Base-by-base conservation (phyloP, 441 rosid genomes). In the Raphanus hybrid region DNA sequence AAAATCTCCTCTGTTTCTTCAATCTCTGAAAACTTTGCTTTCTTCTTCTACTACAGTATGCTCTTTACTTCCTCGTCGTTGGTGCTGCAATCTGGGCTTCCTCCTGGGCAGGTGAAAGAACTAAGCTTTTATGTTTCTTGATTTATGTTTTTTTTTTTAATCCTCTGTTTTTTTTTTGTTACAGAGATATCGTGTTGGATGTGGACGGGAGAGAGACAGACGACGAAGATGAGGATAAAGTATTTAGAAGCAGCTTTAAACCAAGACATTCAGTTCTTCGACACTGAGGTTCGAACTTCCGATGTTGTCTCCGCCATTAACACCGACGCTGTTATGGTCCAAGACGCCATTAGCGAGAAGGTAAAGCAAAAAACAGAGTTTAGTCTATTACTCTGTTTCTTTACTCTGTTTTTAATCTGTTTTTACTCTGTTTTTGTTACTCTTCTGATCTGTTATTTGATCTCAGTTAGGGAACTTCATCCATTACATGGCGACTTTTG, bases 41-140 rank as follows among this genome's bases (percentile, higher is more conserved):
- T 64, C 5, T 77, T 58, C 34, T 29, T 29, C 34, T 29, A 0
- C 34, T 83, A 78, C 90, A 96, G 99, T 96, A 92, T 74, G 97
- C 99, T 55, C 92, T 92, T 75, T 96, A 96, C 87, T 93, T 96
- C 74, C 91, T 96, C 9, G 89, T 96, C 66, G 99, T 93, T 82
- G 99, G 99, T 75, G 99, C 98, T 80, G 97, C 97, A 77, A 93
- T 96, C 70, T 96, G 98, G 99, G 99, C 96, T 23, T 96, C 99
- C 73, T 96, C 99, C 9, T 37, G 99, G 99, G 99, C 99, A 84
- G 99, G 99, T 92, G 66, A 61, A 61, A n/a, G 75, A 27, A 4
- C 23, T 3, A 9, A 48, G 2, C 57, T 68, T 29, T 52, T 69
- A 5, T 1, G 61, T 29, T 69, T 75, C 58, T 54, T 43, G 52